Conservation (phyloP, 179 eudicot genomes). For the Silene vulgaris region DNA sequence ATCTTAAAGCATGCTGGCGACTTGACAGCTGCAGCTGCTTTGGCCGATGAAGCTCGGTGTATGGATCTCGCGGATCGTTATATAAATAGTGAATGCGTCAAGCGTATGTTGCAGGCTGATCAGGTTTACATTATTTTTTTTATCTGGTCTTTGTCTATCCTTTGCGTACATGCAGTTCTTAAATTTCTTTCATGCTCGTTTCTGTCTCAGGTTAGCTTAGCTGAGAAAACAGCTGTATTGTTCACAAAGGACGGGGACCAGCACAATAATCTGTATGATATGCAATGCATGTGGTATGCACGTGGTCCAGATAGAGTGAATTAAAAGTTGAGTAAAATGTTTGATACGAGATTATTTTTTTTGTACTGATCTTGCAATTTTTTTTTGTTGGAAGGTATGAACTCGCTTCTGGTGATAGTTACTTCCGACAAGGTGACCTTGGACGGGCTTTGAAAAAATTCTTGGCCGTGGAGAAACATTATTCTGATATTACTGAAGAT, state of each 20-base stretch:
- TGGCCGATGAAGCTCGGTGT: conserved; percentile 99
- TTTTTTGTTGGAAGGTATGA: conserved; percentile 64
- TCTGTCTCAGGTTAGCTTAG: conserved; percentile 58
- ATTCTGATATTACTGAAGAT: conserved; percentile 94
- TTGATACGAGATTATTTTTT: neutral
- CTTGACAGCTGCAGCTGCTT: conserved; percentile 84
- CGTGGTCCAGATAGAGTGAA: conserved; percentile 16
- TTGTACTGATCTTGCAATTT: conserved; percentile 16
- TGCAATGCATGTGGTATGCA: conserved; percentile 99
- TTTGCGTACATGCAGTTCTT: conserved; percentile 1
- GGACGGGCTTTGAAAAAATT: conserved; percentile 90
- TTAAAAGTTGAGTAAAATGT: neutral
- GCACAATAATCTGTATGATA: conserved; percentile 88
- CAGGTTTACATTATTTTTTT: conserved; percentile 41
- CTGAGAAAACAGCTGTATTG: conserved; percentile 91
- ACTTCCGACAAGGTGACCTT: conserved; percentile 92
- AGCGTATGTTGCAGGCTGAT: conserved; percentile 98
- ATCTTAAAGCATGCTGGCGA: conserved; percentile 98
- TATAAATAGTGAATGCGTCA: conserved; percentile 88
- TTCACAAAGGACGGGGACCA: conserved; percentile 99
- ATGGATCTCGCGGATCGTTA: conserved; percentile 99
- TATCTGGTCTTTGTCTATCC: conserved; percentile 6
- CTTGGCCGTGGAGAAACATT: conserved; percentile 98
- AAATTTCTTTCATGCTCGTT: conserved; percentile 10
- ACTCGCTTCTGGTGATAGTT: conserved; percentile 97